Conservation (phyloP, 129 eudicot species). For the Saposhnikovia divaricata region DNA sequence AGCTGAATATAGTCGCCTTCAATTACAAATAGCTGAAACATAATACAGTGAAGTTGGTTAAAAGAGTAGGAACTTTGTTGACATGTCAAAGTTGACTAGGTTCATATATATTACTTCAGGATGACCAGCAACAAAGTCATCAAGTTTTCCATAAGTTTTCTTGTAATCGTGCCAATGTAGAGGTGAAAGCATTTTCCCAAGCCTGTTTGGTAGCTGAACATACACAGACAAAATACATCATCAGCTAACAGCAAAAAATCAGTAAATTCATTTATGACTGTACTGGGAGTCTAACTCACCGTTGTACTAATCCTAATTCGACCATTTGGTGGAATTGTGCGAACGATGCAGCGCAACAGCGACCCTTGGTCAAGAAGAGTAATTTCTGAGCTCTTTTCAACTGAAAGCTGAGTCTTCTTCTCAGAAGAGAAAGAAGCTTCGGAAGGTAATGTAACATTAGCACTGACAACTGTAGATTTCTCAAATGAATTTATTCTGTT, state of each 20-base stretch:
- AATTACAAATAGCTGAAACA: constrained; percentile 64
- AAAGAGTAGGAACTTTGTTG: background rate
- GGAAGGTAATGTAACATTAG: constrained; percentile 22
- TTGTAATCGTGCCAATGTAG: constrained; percentile 91
- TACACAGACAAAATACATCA: constrained; percentile 4
- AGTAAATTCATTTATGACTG: background rate
- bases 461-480: constrained; percentile 13
- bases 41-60: background rate
- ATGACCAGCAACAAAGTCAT: constrained; percentile 69
- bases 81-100: constrained; percentile 4
- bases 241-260: background rate
- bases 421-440: constrained; percentile 33
- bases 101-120: constrained; percentile 50
- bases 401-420: constrained; percentile 23
- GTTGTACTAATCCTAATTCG: constrained; percentile 88
- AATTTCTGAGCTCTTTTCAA: constrained; percentile 31
- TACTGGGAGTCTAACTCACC: constrained; percentile 32
- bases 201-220: constrained; percentile 74
- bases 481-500: constrained; percentile 24
- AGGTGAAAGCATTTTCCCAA: constrained; percentile 92
- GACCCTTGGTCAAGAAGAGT: constrained; percentile 67
- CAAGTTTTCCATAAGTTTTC: constrained; percentile 81
- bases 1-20: constrained; percentile 93
- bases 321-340: constrained; percentile 87
- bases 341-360: constrained; percentile 80